Base-by-base conservation (phyloP, 2,329 filamentous ascomycete genomes). In the Stagonosporopsis vannaccii region DNA sequence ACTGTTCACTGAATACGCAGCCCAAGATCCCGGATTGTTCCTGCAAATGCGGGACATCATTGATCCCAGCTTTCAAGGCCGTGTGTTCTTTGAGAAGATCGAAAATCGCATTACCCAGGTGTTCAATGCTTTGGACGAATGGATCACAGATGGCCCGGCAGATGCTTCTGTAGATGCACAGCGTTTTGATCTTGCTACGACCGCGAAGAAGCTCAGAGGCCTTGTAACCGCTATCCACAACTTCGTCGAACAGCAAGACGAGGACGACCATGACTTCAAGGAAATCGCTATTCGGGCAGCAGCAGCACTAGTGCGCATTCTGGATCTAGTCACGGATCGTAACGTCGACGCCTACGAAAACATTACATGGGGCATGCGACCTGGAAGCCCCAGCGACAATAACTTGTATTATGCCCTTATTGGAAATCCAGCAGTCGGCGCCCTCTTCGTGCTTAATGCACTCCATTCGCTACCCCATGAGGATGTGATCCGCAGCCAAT, bases 1-100 rank as follows among this genome's bases (percentile, higher is more conserved):
- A 7, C 55, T 75, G n/a, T 61, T 74, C 47, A 66, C 60, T 3
- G 56, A 72, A 30, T 66, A 73, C 42, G 71, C 71, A 5, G 60
- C 60, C 2, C 56, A 60, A 25, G 66, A 76, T 22, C 62, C 64
- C 11, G 68, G 68, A 2, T 57, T 75, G 4, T 67, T 70, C 20
- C 49, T 68, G 9, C 62, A 65, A 19, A 51, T 75, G 20, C 70
- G 64, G 25, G 59, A 61, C 15, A 67, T 73, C 30, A 68, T 76
- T 25, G 65, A 70, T 28, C 63, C 68, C 7, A 60, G 56, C n/a
- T 76, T 75, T 46, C 68, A 71, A 48, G 62, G 63, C n/a, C 61
- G 67, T 4, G 67, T 72, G 6, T 75, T 74, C 61, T 74, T 75
- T 40, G 65, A 72, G 19, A 76, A 75, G 51, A 67, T 76, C 39